Percentiles rank a stretch among this genome's conserved stretches.
phyloP scores from a whole-genome alignment of 1,284 basidiomycete species.

The Trichosporon sp. region DNA sequence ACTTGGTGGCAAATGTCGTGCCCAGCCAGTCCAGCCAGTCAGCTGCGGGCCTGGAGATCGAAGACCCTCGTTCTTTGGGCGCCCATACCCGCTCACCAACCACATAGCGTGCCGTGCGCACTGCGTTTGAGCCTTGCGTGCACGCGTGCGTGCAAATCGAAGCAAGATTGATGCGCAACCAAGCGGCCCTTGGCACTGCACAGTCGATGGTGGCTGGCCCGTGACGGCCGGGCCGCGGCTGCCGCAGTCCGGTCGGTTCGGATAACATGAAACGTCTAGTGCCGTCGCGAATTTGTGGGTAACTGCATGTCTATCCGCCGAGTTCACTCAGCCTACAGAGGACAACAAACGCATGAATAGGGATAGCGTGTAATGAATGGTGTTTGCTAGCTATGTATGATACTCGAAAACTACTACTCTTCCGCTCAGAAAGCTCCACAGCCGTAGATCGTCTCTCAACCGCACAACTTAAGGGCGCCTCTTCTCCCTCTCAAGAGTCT shows the following conservation, averaged over 20 bases:
- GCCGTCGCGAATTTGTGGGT: background rate
- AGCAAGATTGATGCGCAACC: too few relatives aligned
- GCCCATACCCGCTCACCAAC: too few relatives aligned
- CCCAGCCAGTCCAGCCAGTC: background rate
- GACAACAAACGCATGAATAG: background rate
- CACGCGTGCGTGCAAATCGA: too few relatives aligned
- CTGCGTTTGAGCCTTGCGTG: background rate
- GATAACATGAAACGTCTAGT: background rate
- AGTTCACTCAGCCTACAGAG: background rate
- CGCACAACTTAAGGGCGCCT: background rate
- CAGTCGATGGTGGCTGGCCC: too few relatives aligned
- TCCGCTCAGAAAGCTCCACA: too few relatives aligned
- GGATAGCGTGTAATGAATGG: slow-evolving; percentile 6
- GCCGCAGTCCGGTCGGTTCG: too few relatives aligned
- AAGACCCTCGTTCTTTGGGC: background rate
- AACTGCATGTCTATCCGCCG: slow-evolving; percentile 1
- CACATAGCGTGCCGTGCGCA: background rate
- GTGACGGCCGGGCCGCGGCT: too few relatives aligned
- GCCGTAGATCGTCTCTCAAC: background rate
- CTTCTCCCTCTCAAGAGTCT: slow-evolving; percentile 5
- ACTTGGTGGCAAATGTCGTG: background rate
- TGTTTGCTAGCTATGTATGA: background rate
- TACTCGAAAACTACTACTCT: background rate
- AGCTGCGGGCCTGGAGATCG: background rate
- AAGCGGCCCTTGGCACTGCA: too few relatives aligned